Conservation (phyloP, 179 eudicot species). For the Beta corolliflora region DNA sequence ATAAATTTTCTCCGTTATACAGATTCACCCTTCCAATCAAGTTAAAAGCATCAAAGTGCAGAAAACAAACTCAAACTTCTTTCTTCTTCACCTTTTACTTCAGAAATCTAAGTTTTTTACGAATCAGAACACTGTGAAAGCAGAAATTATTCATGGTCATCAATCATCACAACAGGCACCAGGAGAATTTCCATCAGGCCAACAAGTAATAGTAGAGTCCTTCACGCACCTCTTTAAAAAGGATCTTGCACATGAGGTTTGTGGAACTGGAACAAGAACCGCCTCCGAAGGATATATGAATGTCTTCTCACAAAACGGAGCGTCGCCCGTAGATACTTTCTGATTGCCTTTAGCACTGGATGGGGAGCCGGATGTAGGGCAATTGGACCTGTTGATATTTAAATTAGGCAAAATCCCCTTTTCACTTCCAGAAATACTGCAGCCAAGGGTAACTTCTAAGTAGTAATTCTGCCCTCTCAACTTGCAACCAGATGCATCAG, state of each 20-base stretch:
- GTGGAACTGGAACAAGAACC: slow-evolving; percentile 86
- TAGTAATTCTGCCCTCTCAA: slow-evolving; percentile 71
- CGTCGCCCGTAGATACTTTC: slow-evolving; percentile 42
- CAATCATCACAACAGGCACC: neutral
- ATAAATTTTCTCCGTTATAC: neutral
- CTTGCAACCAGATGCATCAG: slow-evolving; percentile 66
- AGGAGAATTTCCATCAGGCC: slow-evolving; percentile 4
- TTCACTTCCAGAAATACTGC: slow-evolving; percentile 44
- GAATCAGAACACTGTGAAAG: neutral
- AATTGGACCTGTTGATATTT: slow-evolving; percentile 38
- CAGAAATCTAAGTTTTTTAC: neutral
- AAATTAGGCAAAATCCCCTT: slow-evolving; percentile 36
- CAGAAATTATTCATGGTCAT: neutral
- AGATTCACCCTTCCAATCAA: neutral
- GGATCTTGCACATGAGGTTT: slow-evolving; percentile 77
- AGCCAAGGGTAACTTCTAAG: slow-evolving; percentile 86
- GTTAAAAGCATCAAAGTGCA: slow-evolving; percentile 2
- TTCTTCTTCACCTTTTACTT: neutral
- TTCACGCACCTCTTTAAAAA: slow-evolving; percentile 71
- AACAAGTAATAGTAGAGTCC: slow-evolving; percentile 1
- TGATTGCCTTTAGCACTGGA: slow-evolving; percentile 40
- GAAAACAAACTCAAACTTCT: neutral
- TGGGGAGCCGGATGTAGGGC: slow-evolving; percentile 44
- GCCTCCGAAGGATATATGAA: slow-evolving; percentile 90
- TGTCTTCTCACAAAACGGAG: slow-evolving; percentile 55